These are phyloP conservation scores for Pichia cabralensis DNA, from an alignment of 805 yeast species.

Conservation along the genomic window DNA sequence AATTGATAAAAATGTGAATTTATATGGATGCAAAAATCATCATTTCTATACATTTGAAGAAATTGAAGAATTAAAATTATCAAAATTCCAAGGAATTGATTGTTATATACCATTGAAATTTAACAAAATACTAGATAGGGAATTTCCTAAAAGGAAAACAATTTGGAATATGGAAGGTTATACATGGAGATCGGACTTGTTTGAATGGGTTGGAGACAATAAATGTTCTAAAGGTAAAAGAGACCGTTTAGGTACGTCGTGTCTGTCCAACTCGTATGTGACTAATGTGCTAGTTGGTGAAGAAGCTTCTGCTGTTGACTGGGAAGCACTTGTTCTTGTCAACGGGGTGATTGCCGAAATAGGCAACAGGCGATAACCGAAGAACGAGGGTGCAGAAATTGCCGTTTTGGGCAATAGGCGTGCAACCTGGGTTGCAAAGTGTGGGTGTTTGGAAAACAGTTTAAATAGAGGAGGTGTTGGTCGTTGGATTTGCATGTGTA, in stretches of 20 bases:
- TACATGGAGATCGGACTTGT: slow-evolving; percentile 17
- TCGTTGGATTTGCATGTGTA: too few species aligned
- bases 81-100: slow-evolving; percentile 46
- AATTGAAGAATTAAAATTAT: slow-evolving; percentile 40
- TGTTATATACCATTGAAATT: slow-evolving; percentile 35
- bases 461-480: too few species aligned
- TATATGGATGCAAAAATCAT: slow-evolving; percentile 38
- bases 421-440: too few species aligned
- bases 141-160: slow-evolving; percentile 25
- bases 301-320: too few species aligned
- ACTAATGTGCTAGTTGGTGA: too few species aligned
- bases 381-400: too few species aligned
- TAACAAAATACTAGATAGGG: slow-evolving; percentile 27
- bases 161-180: slow-evolving; percentile 11
- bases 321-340: too few species aligned
- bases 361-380: too few species aligned
- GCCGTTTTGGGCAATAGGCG: too few species aligned
- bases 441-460: too few species aligned
- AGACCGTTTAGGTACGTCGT: slow-evolving; percentile 21
- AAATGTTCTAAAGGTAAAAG: slow-evolving; percentile 10
- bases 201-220: slow-evolving; percentile 19
- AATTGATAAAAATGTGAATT: slow-evolving; percentile 11
- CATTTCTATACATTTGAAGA: slow-evolving; percentile 44
- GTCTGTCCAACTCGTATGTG: too few species aligned
- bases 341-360: too few species aligned